Base-by-base conservation (phyloP, 768 basidiomycete species). In the Mycena vulgaris region DNA sequence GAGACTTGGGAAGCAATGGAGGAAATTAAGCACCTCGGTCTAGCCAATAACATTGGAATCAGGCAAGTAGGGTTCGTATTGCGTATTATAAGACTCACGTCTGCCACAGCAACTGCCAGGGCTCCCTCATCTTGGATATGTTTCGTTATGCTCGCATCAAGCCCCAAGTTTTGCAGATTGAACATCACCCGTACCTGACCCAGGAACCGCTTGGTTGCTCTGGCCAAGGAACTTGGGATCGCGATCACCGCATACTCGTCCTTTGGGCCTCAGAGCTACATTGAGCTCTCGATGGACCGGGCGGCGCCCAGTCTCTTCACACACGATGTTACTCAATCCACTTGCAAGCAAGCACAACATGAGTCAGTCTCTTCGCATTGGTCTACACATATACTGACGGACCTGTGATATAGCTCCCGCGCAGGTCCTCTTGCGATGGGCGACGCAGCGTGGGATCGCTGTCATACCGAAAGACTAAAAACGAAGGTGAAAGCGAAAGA, bases 1-100 rank as follows among this genome's bases (percentile, higher is more conserved):
- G 92, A 94, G 83, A 97, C 96, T 21, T 97, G 95, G 94, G 77
- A 80, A 47, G 93, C 88, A 19, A 88, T 97, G 90, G 96, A 97
- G 80, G 84, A 86, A 69, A 87, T 96, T 25, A 91, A 92, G 53
- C 92, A 94, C 71, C 85, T 86, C 48, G 91, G 91, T 10, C 78
- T 91, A 45, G 89, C 84, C 13, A 94, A 89, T 84, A 93, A 95
- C 77, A 94, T 97, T 73, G 96, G 94, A 65, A 76, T 95, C 72
- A 91, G 90, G 92, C 89, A 73, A 78, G 73, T 37, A 3, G 23
- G 25, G 47, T 45, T 40, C 39, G 7, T 8, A 53, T n/a, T 66
- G 40, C 49, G 17, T 45, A 3, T 23, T 55, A 45, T 37, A 27
- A 30, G n/a, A 40, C 45, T 31, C 42, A 66, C 40, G 48, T 25